phyloP scores from a whole-genome alignment of 805 yeast species.

The Suhomyces sp. region DNA sequence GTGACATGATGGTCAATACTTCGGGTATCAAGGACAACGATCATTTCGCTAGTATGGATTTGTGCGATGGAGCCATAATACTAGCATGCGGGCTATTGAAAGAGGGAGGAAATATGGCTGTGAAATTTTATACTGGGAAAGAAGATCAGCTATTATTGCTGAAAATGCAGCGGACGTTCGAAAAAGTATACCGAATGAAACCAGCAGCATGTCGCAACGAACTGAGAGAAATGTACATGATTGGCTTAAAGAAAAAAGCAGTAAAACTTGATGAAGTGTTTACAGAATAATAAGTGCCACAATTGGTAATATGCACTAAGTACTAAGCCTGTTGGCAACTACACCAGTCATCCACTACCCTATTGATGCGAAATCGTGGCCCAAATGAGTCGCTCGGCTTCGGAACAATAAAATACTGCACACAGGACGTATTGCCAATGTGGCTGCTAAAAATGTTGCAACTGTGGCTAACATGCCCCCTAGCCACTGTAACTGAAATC shows the following conservation, averaged over 20 bases:
- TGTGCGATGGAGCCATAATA: slow-evolving; percentile 87
- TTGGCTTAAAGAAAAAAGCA: slow-evolving; percentile 53
- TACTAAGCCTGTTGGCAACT: not conserved
- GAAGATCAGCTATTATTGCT: slow-evolving; percentile 68
- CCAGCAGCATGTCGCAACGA: slow-evolving; percentile 79
- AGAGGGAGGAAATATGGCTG: slow-evolving; percentile 69
- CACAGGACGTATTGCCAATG: not conserved
- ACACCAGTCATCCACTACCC: not conserved
- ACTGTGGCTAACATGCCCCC: not conserved
- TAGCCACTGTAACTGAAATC: not conserved
- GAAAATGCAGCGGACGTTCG: slow-evolving; percentile 57
- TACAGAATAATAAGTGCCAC: not conserved
- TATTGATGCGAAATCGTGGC: not conserved
- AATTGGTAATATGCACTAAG: not conserved
- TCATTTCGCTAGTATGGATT: slow-evolving; percentile 81
- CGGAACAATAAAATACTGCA: not conserved
- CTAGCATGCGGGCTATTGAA: slow-evolving; percentile 69
- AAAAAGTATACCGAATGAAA: slow-evolving; percentile 63
- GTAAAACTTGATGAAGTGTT: slow-evolving; percentile 6
- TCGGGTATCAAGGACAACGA: slow-evolving; percentile 79
- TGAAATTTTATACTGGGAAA: slow-evolving; percentile 82
- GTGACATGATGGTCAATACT: slow-evolving; percentile 90
- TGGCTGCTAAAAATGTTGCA: not conserved
- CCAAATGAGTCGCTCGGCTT: not conserved
- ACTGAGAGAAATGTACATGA: slow-evolving; percentile 79